Evolutionary conservation across 1,284 basidiomycete genomes (phyloP).

Genomic region (Apiotrichum sp.): DNA sequence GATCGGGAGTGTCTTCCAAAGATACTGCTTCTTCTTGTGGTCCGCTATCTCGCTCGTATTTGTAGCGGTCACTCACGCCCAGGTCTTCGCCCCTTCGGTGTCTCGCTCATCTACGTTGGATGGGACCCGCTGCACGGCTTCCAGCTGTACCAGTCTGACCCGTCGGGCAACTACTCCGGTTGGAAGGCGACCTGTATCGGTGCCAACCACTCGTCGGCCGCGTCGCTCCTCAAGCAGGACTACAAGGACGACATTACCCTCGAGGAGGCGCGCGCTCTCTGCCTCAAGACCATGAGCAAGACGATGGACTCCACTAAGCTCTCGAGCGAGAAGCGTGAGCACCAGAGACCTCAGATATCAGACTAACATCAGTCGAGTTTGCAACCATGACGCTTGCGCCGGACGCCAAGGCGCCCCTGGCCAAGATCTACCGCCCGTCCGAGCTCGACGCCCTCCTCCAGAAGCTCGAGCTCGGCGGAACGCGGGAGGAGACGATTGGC

Average conservation of each 20-base stretch:
- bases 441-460: conserved; percentile 85
- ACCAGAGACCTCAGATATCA: neutral
- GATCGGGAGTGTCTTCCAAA: neutral
- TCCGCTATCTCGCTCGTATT: too few species aligned
- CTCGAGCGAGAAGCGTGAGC: conserved; percentile 86
- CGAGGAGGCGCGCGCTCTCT: conserved; percentile 85
- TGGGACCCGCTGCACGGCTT: conserved; percentile 94
- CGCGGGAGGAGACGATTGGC: conserved; percentile 57
- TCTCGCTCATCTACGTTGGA: conserved; percentile 91
- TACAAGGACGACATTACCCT: conserved; percentile 92
- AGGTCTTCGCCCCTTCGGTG: conserved; percentile 96
- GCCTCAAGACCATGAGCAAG: conserved; percentile 94
- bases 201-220: conserved; percentile 74
- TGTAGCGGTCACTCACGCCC: neutral
- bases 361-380: conserved; percentile 72
- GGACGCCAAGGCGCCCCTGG: conserved; percentile 68
- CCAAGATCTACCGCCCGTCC: conserved; percentile 84
- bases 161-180: conserved; percentile 95
- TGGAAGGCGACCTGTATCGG: conserved; percentile 99
- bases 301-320: conserved; percentile 98
- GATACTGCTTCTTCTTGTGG: too few species aligned
- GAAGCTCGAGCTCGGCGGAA: conserved; percentile 76
- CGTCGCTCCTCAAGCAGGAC: conserved; percentile 82
- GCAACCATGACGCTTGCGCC: conserved; percentile 84
- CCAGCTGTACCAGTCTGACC: conserved; percentile 97